Evolutionary conservation across 2,329 filamentous ascomycete species (phyloP).

Genomic region (Diplodia sapinea): DNA sequence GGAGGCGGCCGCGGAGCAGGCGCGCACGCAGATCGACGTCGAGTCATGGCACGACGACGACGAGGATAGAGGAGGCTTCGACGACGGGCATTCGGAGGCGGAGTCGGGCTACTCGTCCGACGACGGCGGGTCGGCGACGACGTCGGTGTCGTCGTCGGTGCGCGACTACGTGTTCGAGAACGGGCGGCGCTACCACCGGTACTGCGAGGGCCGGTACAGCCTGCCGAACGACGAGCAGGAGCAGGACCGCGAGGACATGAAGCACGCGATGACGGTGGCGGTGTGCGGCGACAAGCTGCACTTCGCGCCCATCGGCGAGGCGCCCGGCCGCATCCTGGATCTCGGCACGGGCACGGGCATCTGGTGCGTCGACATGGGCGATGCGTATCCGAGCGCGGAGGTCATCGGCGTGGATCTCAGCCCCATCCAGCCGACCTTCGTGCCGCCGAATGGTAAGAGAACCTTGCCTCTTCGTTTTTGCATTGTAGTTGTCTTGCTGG

Average conservation of each 20-base stretch:
- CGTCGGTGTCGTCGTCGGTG: constrained; percentile 46
- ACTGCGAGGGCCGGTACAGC: constrained; percentile 41
- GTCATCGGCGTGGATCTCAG: constrained; percentile 46
- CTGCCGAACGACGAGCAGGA: constrained; percentile 49
- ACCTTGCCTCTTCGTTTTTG: background rate
- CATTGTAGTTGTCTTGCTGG: background rate
- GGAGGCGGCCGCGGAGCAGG: constrained; percentile 26
- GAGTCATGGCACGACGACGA: background rate
- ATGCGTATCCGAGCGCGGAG: constrained; percentile 43
- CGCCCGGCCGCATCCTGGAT: constrained; percentile 18
- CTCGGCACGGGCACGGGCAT: constrained; percentile 42
- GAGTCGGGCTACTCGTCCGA: constrained; percentile 29
- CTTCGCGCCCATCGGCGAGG: constrained; percentile 41
- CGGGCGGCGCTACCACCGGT: constrained; percentile 48
- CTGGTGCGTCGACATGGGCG: constrained; percentile 49
- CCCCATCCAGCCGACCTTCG: constrained; percentile 48
- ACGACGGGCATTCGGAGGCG: constrained; percentile 26
- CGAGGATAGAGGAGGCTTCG: background rate
- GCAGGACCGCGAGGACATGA: constrained; percentile 48
- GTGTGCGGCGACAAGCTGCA: constrained; percentile 46
- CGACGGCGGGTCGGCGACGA: constrained; percentile 34
- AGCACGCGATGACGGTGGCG: constrained; percentile 48
- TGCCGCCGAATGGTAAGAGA: constrained; percentile 33
- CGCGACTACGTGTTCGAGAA: constrained; percentile 48
- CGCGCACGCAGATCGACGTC: constrained; percentile 29